phyloP scores from a whole-genome alignment of 2,329 filamentous ascomycete genomes.

The Verticillium longisporum region DNA sequence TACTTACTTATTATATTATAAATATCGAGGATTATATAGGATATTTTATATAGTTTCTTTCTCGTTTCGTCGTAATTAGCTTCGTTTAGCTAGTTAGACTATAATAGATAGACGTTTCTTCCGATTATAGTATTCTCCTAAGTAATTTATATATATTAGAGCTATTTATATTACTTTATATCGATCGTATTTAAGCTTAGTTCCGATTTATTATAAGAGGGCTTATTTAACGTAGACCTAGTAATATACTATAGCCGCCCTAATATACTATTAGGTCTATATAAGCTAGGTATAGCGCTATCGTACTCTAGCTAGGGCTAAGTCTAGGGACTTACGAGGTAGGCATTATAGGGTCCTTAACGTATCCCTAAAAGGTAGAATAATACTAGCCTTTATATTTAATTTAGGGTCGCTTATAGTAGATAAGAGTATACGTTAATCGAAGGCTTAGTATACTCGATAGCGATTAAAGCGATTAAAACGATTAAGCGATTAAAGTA shows the following conservation, averaged over 20 bases:
- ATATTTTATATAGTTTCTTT: neutral
- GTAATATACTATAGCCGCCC: neutral
- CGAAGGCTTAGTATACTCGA: too few species aligned
- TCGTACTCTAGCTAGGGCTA: neutral
- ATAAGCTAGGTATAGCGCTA: neutral
- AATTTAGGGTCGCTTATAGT: too few species aligned
- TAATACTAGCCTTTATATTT: too few species aligned
- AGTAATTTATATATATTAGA: neutral
- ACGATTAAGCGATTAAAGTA: too few species aligned
- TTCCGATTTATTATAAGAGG: neutral
- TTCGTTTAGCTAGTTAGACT: neutral
- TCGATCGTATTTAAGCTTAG: neutral
- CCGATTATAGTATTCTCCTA: neutral
- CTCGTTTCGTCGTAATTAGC: neutral
- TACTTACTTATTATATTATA: neutral
- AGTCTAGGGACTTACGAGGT: too few species aligned
- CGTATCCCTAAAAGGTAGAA: too few species aligned
- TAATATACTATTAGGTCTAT: neutral
- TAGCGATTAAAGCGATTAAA: too few species aligned
- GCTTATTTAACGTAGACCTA: too few species aligned
- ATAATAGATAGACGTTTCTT: neutral
- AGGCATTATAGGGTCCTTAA: too few species aligned
- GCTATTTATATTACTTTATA: neutral
- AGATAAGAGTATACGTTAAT: too few species aligned
- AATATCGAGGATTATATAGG: neutral